Base-by-base conservation (phyloP, 495 filamentous ascomycete genomes). In the Evernia prunastri region DNA sequence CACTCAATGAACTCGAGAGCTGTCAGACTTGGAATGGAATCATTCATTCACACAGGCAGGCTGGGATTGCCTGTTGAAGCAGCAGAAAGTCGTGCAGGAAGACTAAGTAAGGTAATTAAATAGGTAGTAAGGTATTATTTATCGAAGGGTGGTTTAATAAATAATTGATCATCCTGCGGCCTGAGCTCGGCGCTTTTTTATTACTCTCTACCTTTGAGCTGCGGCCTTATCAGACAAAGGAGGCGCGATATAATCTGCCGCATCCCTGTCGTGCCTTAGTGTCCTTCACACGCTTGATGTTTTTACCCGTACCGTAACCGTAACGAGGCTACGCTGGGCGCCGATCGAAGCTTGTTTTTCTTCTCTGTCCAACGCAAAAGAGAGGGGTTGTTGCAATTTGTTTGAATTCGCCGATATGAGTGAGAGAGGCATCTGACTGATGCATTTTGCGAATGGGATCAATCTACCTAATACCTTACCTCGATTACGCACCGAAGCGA, bases 121-220 rank as follows among this genome's bases (percentile, higher is more conserved):
- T n/a, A n/a, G n/a, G n/a, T n/a, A n/a, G n/a, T n/a, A n/a, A n/a
- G n/a, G n/a, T n/a, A n/a, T n/a, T n/a, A n/a, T n/a, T n/a, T n/a
- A n/a, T n/a, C n/a, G n/a, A n/a, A n/a, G n/a, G n/a, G n/a, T n/a
- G n/a, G n/a, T n/a, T n/a, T 25, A 40, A 23, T 29, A n/a, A 18
- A 1, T n/a, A 33, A 25, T 12, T 17, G 61, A 42, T 57, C 61
- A 23, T 39, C 23, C 18, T 17, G 25, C 53, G 61, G 39, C 56
- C 61, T 45, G 25, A 56, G 51, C 61, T 59, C 62, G 56, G 62
- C 43, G 54, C 54, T 64, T 64, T 53, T 53, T 29, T n/a, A 51
- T 39, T 23, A 53, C 60, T n/a, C n/a, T n/a, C n/a, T n/a, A 58
- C 25, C 39, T 18, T n/a, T 42, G 54, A 33, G 47, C 23, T 18